Percentiles rank a stretch among this genome's conserved stretches.
Evolutionary conservation across 2,329 filamentous ascomycete genomes (phyloP).

Genomic region (Blastomyces silverae): DNA sequence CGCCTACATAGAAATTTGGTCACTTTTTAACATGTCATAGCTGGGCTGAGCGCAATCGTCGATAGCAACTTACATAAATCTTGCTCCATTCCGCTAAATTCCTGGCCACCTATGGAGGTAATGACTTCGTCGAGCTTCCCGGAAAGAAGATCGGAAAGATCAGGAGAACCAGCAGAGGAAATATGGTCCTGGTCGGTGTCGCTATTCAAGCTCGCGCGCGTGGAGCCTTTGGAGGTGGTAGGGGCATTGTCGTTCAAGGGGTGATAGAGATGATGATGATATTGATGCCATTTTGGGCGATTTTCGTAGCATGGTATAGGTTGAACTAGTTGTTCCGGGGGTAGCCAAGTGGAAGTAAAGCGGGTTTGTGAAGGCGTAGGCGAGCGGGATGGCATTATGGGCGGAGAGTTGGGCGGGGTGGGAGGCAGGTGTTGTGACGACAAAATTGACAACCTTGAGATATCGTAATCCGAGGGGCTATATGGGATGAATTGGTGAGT

Average conservation of each 20-base stretch:
- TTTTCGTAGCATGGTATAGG: neutral
- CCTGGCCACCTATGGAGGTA: conserved; percentile 63
- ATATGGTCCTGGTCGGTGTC: conserved; percentile 28
- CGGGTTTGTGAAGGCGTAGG: neutral
- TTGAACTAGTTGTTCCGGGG: neutral
- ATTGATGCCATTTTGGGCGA: conserved; percentile 6
- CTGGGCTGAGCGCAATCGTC: neutral
- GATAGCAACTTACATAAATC: conserved; percentile 27
- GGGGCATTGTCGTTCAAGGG: neutral
- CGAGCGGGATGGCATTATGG: conserved; percentile 2
- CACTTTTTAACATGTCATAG: conserved; percentile 2
- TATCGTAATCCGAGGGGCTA: conserved; percentile 13
- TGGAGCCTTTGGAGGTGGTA: neutral
- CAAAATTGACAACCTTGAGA: conserved; percentile 8
- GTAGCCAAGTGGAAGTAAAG: conserved; percentile 2
- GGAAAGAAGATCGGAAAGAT: conserved; percentile 52
- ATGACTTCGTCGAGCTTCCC: conserved; percentile 61
- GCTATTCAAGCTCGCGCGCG: conserved; percentile 20
- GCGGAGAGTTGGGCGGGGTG: conserved; percentile 12
- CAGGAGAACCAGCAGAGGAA: conserved; percentile 22
- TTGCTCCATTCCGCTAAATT: conserved; percentile 42
- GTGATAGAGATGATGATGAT: neutral
- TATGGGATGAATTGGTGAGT: conserved; percentile 8
- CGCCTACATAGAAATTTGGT: conserved; percentile 1
- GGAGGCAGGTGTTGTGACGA: conserved; percentile 2